phyloP scores from a whole-genome alignment of 129 eudicot genomes.

The Oenanthe sinensis region DNA sequence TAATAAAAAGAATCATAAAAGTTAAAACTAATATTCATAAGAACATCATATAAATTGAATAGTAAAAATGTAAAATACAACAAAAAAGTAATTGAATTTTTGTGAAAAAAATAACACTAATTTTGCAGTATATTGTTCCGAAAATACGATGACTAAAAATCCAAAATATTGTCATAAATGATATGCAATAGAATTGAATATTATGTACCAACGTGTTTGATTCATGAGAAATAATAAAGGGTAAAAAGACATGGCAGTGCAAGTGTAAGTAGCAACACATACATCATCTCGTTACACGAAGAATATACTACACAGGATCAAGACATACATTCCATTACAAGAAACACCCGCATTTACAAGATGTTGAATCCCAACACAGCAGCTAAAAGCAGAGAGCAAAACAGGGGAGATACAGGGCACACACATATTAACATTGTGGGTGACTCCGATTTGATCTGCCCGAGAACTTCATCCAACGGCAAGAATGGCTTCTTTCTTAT shows the following conservation, averaged over 20 bases:
- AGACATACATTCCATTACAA: not conserved
- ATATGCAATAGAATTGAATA: not conserved
- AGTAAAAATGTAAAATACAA: too few species aligned
- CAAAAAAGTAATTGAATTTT: too few species aligned
- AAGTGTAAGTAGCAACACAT: too few species aligned
- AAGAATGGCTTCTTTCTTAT: not conserved
- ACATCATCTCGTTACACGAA: too few species aligned
- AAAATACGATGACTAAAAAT: too few species aligned
- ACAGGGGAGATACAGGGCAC: not conserved
- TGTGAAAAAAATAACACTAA: too few species aligned
- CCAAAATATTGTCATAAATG: not conserved
- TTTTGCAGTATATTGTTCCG: too few species aligned
- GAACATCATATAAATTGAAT: too few species aligned
- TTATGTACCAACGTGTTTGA: too few species aligned
- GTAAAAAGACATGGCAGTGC: conserved; percentile 20
- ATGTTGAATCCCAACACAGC: not conserved
- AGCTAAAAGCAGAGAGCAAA: not conserved
- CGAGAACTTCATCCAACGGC: not conserved
- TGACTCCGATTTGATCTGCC: not conserved
- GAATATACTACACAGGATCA: not conserved
- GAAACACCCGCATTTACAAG: not conserved
- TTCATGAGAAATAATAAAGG: too few species aligned
- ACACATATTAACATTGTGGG: not conserved
- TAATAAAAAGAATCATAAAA: too few species aligned
- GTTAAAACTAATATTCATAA: too few species aligned